A percentile compares a stretch with the other conserved stretches of the same genome.
Conservation (phyloP, 1,139 yeast species). For the Yamadazyma triangularis region DNA sequence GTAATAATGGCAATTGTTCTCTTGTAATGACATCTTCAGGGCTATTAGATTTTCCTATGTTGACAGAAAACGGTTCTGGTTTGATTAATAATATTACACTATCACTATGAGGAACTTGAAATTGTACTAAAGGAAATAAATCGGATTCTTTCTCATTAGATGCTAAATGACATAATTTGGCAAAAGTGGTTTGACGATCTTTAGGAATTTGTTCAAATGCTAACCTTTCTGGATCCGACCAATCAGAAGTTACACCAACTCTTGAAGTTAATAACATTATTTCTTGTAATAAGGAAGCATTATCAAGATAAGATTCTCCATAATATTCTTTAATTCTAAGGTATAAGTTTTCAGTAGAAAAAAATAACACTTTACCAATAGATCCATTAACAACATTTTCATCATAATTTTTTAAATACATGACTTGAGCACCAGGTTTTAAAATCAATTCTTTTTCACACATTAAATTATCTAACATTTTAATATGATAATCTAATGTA, state of each 20-base stretch:
- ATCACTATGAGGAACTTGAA: constrained; percentile 34
- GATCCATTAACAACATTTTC: constrained; percentile 53
- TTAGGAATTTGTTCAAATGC: constrained; percentile 22
- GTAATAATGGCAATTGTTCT: constrained; percentile 64
- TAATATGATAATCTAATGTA: constrained; percentile 15
- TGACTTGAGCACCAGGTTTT: constrained; percentile 60
- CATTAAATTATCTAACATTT: constrained; percentile 40
- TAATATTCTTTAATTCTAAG: constrained; percentile 23
- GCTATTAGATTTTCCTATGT: constrained; percentile 11
- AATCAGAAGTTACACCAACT: constrained; percentile 19
- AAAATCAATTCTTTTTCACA: constrained; percentile 42
- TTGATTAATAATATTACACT: constrained; percentile 41
- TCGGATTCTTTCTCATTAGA: constrained; percentile 21
- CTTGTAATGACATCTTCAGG: constrained; percentile 30
- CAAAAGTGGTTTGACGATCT: constrained; percentile 22
- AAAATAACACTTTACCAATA: constrained; percentile 58
- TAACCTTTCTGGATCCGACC: constrained; percentile 43
- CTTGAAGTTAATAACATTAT: constrained; percentile 22
- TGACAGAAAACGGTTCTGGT: constrained; percentile 68
- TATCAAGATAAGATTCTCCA: constrained; percentile 18
- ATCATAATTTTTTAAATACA: constrained; percentile 45
- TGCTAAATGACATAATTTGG: constrained; percentile 30
- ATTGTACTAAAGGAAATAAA: constrained; percentile 54
- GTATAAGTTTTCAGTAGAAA: constrained; percentile 40
- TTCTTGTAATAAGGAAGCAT: constrained; percentile 17